Base-by-base conservation (phyloP, 2,329 filamentous ascomycete species). In the Neofusicoccum parvum region DNA sequence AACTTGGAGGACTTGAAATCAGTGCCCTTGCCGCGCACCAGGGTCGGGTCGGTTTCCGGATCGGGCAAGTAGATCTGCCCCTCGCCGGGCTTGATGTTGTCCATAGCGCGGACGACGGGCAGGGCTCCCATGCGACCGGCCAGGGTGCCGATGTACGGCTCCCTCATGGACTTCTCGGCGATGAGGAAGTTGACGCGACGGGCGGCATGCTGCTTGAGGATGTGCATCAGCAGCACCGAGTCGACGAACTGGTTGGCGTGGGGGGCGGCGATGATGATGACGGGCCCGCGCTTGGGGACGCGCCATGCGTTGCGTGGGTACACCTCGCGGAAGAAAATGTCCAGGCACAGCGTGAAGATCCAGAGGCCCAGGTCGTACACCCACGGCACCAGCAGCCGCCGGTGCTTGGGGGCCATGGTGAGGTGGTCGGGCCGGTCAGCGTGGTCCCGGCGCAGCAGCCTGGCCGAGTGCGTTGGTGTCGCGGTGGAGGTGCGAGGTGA, bases 171-270 rank as follows among this genome's bases (percentile, higher is more conserved):
- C 34, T 66, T 66, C 3, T 66, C 45, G 32, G 65, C 65, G 41
- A 66, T 66, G 36, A 66, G 65, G 37, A 65, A 65, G 17, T 36
- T 58, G n/a, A 65, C 23, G 36, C 49, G 64, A 9, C 65, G 63
- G 20, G 9, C n/a, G 17, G 62, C 48, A 32, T 66, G 48, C 34
- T 58, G 48, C 43, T 37, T 27, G 58, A 66, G 48, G 45, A 66
- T 66, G 37, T 23, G 62, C 62, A 66, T 48, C 43, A 60, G 43
- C 43, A 60, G 56, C 27, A 23, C 41, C 32, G 56, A 66, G 53
- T 66, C 65, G 53, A 66, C 65, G 34, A 66, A 66, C n/a, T 66
- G 65, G 53, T 66, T 66, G 36, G 46, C 62, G 34, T 66, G 65
- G 10, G 65, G 64, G 20, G 65, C 65, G 17, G 64, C 65, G 27